phyloP scores from a whole-genome alignment of 176 grass and related monocot species.

The Secale cereale region DNA sequence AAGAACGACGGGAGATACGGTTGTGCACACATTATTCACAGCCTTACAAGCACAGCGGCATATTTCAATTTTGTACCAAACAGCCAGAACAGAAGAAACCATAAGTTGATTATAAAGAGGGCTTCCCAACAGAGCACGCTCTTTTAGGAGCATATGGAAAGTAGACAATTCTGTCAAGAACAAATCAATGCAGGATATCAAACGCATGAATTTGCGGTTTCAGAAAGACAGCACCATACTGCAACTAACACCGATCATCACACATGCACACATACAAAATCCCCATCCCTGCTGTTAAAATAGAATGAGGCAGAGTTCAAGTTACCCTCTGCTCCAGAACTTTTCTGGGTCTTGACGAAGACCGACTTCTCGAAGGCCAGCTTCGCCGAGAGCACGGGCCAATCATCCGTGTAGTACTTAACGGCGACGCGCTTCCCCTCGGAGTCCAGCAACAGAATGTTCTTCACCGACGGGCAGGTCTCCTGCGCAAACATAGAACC shows the following conservation, averaged over 20 bases:
- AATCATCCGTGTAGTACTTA: constrained; percentile 89
- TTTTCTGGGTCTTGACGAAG: constrained; percentile 86
- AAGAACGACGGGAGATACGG: background rate
- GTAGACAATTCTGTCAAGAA: background rate
- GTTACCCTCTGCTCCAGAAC: constrained; percentile 55
- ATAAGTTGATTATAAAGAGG: background rate
- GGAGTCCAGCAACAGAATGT: constrained; percentile 78
- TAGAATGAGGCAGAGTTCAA: background rate
- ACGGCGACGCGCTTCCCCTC: constrained; percentile 89
- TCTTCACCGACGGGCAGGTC: constrained; percentile 64
- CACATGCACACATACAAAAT: background rate
- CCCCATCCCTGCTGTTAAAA: background rate
- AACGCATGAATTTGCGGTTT: background rate
- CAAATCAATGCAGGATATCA: background rate
- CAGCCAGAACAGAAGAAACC: too few species aligned
- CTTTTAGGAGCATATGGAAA: background rate
- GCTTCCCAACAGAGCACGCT: background rate
- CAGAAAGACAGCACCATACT: background rate
- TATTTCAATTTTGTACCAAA: too few species aligned
- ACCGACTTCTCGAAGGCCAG: constrained; percentile 87
- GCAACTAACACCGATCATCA: background rate
- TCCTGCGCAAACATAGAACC: constrained; percentile 32
- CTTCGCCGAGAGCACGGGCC: constrained; percentile 66
- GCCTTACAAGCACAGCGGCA: too few species aligned
- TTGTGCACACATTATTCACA: background rate